A percentile compares a stretch with the other conserved stretches of the same genome.
phyloP scores from a whole-genome alignment of 2,329 filamentous ascomycete species.

The Fusarium irregulare region DNA sequence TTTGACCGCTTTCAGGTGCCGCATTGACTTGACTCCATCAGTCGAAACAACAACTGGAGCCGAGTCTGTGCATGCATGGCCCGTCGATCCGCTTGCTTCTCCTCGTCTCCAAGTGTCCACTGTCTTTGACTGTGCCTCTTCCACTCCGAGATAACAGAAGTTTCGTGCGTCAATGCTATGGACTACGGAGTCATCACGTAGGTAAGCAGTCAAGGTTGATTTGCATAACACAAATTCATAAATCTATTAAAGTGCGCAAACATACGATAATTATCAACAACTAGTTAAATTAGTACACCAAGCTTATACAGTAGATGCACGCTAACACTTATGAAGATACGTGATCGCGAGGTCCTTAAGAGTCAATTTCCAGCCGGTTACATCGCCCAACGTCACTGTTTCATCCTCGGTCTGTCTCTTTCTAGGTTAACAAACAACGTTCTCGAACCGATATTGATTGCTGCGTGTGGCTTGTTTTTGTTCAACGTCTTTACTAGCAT shows the following conservation, averaged over 20 bases:
- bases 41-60: constrained; percentile 40
- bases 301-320: neutral
- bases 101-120: neutral
- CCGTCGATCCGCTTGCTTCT: constrained; percentile 29
- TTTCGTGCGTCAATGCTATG: constrained; percentile 11
- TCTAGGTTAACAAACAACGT: constrained; percentile 10
- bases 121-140: constrained; percentile 13
- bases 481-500: constrained; percentile 2
- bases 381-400: constrained; percentile 26
- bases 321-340: neutral
- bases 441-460: neutral
- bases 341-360: neutral
- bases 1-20: constrained; percentile 31
- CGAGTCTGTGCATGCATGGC: constrained; percentile 26
- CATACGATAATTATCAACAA: neutral
- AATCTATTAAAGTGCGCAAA: neutral
- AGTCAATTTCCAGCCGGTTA: constrained; percentile 16
- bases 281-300: neutral
- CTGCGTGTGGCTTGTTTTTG: constrained; percentile 8
- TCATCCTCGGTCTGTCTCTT: constrained; percentile 18
- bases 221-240: neutral
- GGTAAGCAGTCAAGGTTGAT: neutral
- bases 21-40: constrained; percentile 27
- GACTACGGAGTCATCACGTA: neutral
- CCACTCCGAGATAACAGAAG: neutral